Conservation (phyloP, 2,329 filamentous ascomycete species). For the Diaporthe citri region DNA sequence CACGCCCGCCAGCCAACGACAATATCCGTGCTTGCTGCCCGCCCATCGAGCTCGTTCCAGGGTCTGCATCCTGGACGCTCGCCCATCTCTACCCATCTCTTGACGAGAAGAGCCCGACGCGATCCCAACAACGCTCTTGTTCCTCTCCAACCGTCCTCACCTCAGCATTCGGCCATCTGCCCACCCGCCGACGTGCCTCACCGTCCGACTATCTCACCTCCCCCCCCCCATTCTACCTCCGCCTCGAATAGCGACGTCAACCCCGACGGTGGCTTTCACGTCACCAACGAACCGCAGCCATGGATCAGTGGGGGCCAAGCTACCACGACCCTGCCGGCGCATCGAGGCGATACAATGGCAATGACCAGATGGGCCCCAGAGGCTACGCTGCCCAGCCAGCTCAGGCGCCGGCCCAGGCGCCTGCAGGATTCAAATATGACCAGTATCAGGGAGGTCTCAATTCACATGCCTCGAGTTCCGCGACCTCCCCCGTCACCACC, state of each 20-base stretch:
- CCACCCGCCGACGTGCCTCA: slow-evolving; percentile 16
- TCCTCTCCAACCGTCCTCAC: slow-evolving; percentile 11
- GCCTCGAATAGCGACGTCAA: slow-evolving; percentile 35
- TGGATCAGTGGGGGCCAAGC: slow-evolving; percentile 73
- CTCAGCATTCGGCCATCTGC: slow-evolving; percentile 6
- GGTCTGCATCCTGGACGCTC: slow-evolving; percentile 34
- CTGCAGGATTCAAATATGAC: slow-evolving; percentile 75
- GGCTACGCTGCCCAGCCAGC: slow-evolving; percentile 43
- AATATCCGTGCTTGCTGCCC: slow-evolving; percentile 36
- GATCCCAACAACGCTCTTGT: slow-evolving; percentile 24
- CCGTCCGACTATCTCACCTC: neutral
- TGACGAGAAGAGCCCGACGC: slow-evolving; percentile 15
- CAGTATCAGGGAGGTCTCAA: slow-evolving; percentile 68
- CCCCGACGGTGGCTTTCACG: slow-evolving; percentile 37
- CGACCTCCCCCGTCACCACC: slow-evolving; percentile 68
- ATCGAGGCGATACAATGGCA: slow-evolving; percentile 74
- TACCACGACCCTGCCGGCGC: slow-evolving; percentile 75
- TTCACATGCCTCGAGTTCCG: slow-evolving; percentile 58
- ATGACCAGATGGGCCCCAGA: slow-evolving; percentile 48
- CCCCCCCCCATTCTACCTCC: neutral
- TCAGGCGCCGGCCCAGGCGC: slow-evolving; percentile 57
- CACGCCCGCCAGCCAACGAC: slow-evolving; percentile 38
- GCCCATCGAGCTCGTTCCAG: slow-evolving; percentile 33
- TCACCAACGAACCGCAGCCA: slow-evolving; percentile 49
- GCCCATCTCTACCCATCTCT: slow-evolving; percentile 32